A percentile compares a stretch with the other conserved stretches of the same genome.
These are phyloP conservation scores for Lactifluus rugatus DNA, from an alignment of 768 basidiomycete species.

Conservation along the genomic window DNA sequence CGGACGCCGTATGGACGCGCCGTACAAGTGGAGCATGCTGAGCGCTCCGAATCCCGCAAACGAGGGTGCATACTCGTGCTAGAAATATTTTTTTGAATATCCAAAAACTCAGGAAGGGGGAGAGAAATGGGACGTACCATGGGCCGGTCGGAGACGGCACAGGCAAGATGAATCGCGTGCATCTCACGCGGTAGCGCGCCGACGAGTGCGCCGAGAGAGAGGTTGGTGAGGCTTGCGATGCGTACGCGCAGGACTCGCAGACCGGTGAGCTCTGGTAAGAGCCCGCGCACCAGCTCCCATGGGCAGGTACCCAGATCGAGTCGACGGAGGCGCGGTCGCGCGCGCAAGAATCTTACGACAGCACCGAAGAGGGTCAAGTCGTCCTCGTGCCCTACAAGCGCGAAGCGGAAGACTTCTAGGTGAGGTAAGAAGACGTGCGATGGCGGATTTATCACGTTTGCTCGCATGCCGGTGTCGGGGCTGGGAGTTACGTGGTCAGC, in stretches of 20 bases:
- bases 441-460: not conserved
- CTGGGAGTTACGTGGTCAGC: constrained; percentile 53
- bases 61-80: constrained; percentile 45
- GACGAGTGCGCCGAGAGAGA: constrained; percentile 32
- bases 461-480: not conserved
- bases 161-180: constrained; percentile 44
- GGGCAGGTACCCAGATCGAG: constrained; percentile 59
- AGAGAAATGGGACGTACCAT: constrained; percentile 31
- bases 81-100: not conserved
- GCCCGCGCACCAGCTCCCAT: constrained; percentile 45
- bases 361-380: constrained; percentile 41
- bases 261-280: constrained; percentile 42
- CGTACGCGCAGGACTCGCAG: constrained; percentile 50
- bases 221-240: constrained; percentile 40
- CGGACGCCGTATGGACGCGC: constrained; percentile 37
- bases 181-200: constrained; percentile 30
- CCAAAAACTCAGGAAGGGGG: not conserved
- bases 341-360: constrained; percentile 44
- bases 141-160: constrained; percentile 39
- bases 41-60: constrained; percentile 43
- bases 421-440: constrained; percentile 52
- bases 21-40: constrained; percentile 51
- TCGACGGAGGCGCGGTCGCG: constrained; percentile 39
- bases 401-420: constrained; percentile 52
- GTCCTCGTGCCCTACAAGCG: constrained; percentile 55